Conservation (phyloP, 139 green algal genomes). For the Nannochloris sp. region DNA sequence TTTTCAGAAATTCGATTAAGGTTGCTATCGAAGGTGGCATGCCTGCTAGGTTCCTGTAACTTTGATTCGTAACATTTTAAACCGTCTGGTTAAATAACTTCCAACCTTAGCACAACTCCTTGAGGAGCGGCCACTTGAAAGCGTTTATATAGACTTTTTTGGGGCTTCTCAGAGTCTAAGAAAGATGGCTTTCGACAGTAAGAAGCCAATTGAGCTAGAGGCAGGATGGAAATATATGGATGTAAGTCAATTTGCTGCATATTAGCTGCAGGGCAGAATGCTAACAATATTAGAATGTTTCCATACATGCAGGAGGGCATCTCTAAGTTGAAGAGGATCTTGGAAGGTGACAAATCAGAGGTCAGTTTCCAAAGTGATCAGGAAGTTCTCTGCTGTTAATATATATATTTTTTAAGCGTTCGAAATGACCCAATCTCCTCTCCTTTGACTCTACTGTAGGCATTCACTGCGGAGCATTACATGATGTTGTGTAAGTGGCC, state of each 20-base stretch:
- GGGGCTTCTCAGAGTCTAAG: too few relatives aligned
- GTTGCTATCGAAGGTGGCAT: too few relatives aligned
- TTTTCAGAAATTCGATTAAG: too few relatives aligned
- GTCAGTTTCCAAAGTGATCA: slow-evolving; percentile 6
- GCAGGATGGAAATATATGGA: slow-evolving; percentile 87
- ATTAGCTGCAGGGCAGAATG: neutral
- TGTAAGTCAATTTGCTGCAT: slow-evolving; percentile 27
- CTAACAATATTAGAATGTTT: neutral
- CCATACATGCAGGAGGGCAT: slow-evolving; percentile 72
- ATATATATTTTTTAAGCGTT: neutral
- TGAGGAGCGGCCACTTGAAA: too few relatives aligned
- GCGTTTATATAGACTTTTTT: too few relatives aligned
- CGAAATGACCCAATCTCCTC: neutral
- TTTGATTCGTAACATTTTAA: too few relatives aligned
- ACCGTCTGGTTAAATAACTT: too few relatives aligned
- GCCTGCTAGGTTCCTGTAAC: too few relatives aligned
- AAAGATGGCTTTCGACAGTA: slow-evolving; percentile 1
- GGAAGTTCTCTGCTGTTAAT: neutral
- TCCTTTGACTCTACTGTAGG: slow-evolving; percentile 7
- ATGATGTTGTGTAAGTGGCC: slow-evolving; percentile 73
- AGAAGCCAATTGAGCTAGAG: slow-evolving; percentile 72
- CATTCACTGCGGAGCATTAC: slow-evolving; percentile 92
- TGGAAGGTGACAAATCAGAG: slow-evolving; percentile 75
- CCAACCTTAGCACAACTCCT: too few relatives aligned
- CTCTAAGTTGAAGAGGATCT: slow-evolving; percentile 84